Percentiles rank a stretch among this genome's conserved stretches.
Evolutionary conservation across 2,329 filamentous ascomycete species (phyloP).

Genomic region (Clarireedia homoeocarpa): DNA sequence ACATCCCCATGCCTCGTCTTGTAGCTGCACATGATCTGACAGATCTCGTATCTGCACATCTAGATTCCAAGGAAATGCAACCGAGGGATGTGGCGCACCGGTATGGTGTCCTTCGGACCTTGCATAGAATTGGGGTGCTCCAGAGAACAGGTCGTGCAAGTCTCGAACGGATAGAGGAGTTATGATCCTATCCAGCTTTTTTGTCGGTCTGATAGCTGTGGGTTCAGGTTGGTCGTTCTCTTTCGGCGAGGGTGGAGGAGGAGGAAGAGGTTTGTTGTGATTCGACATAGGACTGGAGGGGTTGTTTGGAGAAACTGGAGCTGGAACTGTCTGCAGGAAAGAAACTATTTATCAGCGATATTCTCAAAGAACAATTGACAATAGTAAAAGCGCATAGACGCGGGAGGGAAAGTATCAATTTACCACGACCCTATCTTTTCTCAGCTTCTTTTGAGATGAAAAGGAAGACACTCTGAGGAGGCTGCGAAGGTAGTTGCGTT

Average conservation of each 20-base stretch:
- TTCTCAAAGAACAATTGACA: slow-evolving; percentile 10
- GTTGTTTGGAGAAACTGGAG: slow-evolving; percentile 7
- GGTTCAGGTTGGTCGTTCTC: slow-evolving; percentile 36
- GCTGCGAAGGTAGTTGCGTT: slow-evolving; percentile 29
- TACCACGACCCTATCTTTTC: slow-evolving; percentile 14
- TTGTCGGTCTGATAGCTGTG: slow-evolving; percentile 17
- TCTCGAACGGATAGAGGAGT: slow-evolving; percentile 50
- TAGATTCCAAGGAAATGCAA: slow-evolving; percentile 61
- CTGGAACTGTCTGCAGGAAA: slow-evolving; percentile 4
- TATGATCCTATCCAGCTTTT: slow-evolving; percentile 47
- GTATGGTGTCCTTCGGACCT: slow-evolving; percentile 51
- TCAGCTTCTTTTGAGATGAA: slow-evolving; percentile 7
- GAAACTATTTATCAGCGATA: slow-evolving; percentile 7
- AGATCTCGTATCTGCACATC: slow-evolving; percentile 53
- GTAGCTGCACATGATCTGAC: slow-evolving; percentile 56
- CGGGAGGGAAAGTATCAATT: not conserved
- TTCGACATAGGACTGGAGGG: slow-evolving; percentile 28
- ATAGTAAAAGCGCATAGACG: not conserved
- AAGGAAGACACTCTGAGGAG: slow-evolving; percentile 25
- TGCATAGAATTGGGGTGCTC: slow-evolving; percentile 65
- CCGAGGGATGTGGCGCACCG: slow-evolving; percentile 52
- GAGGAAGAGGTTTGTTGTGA: slow-evolving; percentile 50
- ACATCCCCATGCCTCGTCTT: slow-evolving; percentile 54
- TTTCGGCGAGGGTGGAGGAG: slow-evolving; percentile 35
- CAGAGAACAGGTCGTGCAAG: slow-evolving; percentile 64